Percentiles rank a stretch among this genome's conserved stretches.
Conservation (phyloP, 768 basidiomycete genomes). For the Trametes cinnabarina region DNA sequence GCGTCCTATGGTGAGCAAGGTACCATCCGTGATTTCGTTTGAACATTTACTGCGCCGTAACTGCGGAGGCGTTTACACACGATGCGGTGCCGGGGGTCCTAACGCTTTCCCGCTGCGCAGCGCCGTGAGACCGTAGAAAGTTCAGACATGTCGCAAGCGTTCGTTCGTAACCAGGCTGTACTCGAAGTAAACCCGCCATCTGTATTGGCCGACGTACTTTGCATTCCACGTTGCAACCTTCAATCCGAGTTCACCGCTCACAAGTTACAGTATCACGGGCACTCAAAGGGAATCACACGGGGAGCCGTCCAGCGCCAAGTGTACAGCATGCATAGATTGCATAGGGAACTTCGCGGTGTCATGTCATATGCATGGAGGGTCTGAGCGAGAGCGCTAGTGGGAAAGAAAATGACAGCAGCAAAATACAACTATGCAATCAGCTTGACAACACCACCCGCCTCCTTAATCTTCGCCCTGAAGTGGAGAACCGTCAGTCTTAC, state of each 20-base stretch:
- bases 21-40: not conserved
- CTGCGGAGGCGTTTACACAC: no score
- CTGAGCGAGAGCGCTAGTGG: constrained; percentile 19
- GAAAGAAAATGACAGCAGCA: constrained; percentile 23
- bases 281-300: not conserved
- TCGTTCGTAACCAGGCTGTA: constrained; percentile 1
- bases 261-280: no score
- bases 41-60: not conserved
- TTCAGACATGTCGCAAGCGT: constrained; percentile 1
- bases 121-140: constrained; percentile 1
- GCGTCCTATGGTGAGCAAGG: no score
- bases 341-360: constrained; percentile 28
- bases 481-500: constrained; percentile 5
- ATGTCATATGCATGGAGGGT: constrained; percentile 33
- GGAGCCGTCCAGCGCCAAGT: not conserved
- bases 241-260: no score
- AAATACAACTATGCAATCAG: constrained; percentile 71
- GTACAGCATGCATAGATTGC: constrained; percentile 31
- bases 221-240: no score
- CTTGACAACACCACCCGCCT: constrained; percentile 91
- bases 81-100: not conserved
- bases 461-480: constrained; percentile 78
- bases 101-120: not conserved
- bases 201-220: not conserved
- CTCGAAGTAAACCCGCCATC: not conserved